Evolutionary conservation across 371 early-diverging fungal species (phyloP).

Genomic region (Actinomortierella ambigua): DNA sequence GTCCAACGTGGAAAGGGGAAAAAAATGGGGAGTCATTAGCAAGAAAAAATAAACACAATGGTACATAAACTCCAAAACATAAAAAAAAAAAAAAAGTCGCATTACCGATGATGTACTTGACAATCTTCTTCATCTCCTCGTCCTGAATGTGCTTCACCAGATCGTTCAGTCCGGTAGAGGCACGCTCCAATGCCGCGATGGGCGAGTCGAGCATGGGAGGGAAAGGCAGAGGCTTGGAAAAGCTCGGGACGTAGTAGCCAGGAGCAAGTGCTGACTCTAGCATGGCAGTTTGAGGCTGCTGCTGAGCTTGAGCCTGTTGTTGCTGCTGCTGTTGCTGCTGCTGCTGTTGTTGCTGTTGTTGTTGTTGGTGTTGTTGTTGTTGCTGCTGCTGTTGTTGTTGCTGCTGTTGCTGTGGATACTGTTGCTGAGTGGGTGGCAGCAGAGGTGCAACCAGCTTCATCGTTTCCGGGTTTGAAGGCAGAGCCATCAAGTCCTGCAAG

Average conservation of each 20-base stretch:
- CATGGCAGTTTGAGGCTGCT: constrained; percentile 18
- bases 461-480: constrained; percentile 8
- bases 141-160: constrained; percentile 44
- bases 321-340: too few relatives aligned
- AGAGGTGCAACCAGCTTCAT: too few relatives aligned
- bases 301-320: constrained; percentile 6
- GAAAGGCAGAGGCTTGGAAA: constrained; percentile 32
- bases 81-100: not conserved
- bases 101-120: constrained; percentile 33
- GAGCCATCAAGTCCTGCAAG: constrained; percentile 35
- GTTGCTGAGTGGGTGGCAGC: too few relatives aligned
- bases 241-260: constrained; percentile 31
- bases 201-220: constrained; percentile 33
- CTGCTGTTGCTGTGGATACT: too few relatives aligned
- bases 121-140: constrained; percentile 28
- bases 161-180: constrained; percentile 27
- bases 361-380: too few relatives aligned
- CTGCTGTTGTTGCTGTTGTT: too few relatives aligned
- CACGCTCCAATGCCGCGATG: constrained; percentile 32
- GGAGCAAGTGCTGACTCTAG: not conserved
- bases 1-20: not conserved
- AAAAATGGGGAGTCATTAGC: not conserved
- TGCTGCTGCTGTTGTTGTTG: too few relatives aligned
- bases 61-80: not conserved
- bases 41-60: not conserved